A percentile compares a stretch with the other conserved stretches of the same genome.
phyloP scores from a whole-genome alignment of 2,329 filamentous ascomycete species.

The Didymella sp. region DNA sequence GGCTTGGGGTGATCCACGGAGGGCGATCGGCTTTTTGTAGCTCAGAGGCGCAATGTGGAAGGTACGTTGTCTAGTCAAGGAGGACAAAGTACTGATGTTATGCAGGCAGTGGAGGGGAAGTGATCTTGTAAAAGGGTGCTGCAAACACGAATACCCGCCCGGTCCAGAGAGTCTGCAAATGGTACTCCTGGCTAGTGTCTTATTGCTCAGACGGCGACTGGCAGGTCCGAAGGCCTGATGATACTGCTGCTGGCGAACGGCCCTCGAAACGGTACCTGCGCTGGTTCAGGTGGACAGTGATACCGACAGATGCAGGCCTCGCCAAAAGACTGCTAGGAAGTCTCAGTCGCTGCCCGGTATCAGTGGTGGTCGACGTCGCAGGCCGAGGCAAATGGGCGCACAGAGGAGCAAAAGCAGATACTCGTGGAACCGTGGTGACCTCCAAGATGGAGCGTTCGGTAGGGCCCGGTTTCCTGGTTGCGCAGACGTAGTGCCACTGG shows the following conservation, averaged over 20 bases:
- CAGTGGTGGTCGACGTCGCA: constrained; percentile 49
- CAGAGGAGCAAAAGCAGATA: constrained; percentile 48
- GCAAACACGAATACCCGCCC: constrained; percentile 38
- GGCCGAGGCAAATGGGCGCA: constrained; percentile 50
- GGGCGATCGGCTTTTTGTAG: constrained; percentile 48
- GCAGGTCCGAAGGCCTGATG: constrained; percentile 36
- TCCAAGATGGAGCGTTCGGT: constrained; percentile 48
- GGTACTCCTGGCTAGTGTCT: constrained; percentile 42
- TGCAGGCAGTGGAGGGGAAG: constrained; percentile 41
- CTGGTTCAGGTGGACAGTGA: constrained; percentile 47
- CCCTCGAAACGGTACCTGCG: constrained; percentile 48
- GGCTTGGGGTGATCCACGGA: constrained; percentile 58
- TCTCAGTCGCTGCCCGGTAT: constrained; percentile 50
- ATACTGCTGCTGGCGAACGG: constrained; percentile 36
- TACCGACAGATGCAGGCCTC: constrained; percentile 53
- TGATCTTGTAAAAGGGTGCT: constrained; percentile 42
- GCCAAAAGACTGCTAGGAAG: constrained; percentile 54
- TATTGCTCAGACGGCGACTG: constrained; percentile 39
- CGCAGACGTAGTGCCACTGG: constrained; percentile 56
- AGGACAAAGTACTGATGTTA: constrained; percentile 45
- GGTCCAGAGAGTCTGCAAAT: constrained; percentile 35
- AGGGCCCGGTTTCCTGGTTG: constrained; percentile 56
- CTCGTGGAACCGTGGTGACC: constrained; percentile 46
- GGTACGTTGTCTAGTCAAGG: constrained; percentile 36
- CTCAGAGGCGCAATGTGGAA: constrained; percentile 41